Evolutionary conservation across 2,329 filamentous ascomycete species (phyloP).

Genomic region (Nigrospora sphaerica): DNA sequence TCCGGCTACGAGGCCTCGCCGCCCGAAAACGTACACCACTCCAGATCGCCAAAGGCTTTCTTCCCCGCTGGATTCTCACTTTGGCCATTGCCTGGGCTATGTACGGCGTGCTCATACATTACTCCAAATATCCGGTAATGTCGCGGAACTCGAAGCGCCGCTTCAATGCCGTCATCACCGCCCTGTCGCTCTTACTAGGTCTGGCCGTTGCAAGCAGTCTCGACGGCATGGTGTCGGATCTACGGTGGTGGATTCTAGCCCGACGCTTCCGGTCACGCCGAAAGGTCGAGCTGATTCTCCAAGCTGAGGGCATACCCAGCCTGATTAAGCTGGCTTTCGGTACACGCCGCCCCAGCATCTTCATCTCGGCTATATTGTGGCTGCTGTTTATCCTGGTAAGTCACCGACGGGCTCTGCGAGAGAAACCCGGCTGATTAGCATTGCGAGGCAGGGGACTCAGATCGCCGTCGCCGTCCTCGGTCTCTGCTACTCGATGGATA

Average conservation of each 20-base stretch:
- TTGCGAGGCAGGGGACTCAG: constrained; percentile 27
- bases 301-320: constrained; percentile 21
- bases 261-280: constrained; percentile 24
- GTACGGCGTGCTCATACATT: constrained; percentile 20
- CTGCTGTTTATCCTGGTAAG: constrained; percentile 23
- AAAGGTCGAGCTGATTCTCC: constrained; percentile 28
- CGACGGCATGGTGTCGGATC: constrained; percentile 33
- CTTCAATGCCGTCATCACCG: constrained; percentile 37
- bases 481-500: constrained; percentile 33
- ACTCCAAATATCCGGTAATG: constrained; percentile 21
- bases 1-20: not conserved
- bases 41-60: not conserved
- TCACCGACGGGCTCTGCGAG: not conserved
- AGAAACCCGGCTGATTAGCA: not conserved
- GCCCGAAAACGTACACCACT: not conserved
- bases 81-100: constrained; percentile 17
- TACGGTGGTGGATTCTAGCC: constrained; percentile 39
- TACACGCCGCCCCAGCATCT: constrained; percentile 17
- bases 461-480: constrained; percentile 33
- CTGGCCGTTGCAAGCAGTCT: constrained; percentile 34
- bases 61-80: constrained; percentile 18
- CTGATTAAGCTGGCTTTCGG: constrained; percentile 18
- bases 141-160: constrained; percentile 25
- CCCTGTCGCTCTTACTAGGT: constrained; percentile 32
- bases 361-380: constrained; percentile 19